These are phyloP conservation scores for Gigaspora rosea DNA, from an alignment of 192 early-diverging fungal species.

Conservation along the genomic window DNA sequence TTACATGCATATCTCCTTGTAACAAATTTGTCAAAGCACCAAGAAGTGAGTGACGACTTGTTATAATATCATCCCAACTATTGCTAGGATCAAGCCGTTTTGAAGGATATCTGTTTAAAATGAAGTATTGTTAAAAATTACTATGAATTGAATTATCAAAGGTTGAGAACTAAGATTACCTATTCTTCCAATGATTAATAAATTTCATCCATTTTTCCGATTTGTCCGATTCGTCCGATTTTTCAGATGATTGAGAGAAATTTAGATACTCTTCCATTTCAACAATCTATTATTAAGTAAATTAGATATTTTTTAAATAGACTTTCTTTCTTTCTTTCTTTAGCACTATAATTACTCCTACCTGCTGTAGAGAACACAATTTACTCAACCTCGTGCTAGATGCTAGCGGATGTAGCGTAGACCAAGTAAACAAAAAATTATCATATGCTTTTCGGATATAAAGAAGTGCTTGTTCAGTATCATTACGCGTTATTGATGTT, in stretches of 20 bases:
- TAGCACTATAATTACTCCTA: constrained; percentile 9
- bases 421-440: constrained; percentile 47
- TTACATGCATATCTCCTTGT: not conserved
- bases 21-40: not conserved
- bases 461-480: constrained; percentile 48
- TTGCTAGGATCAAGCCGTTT: constrained; percentile 47
- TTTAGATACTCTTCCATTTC: constrained; percentile 59
- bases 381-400: constrained; percentile 44
- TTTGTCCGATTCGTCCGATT: not conserved
- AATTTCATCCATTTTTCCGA: not conserved
- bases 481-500: constrained; percentile 38
- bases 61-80: constrained; percentile 32
- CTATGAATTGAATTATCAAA: not conserved
- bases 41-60: constrained; percentile 7
- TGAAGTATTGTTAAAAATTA: not conserved
- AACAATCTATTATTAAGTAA: constrained; percentile 38
- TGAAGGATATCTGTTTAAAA: constrained; percentile 33
- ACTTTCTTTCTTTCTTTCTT: too few relatives aligned
- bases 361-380: constrained; percentile 45
- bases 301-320: too few relatives aligned
- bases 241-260: constrained; percentile 32
- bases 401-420: constrained; percentile 53
- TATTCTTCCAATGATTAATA: not conserved
- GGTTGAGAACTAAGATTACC: not conserved
- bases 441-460: constrained; percentile 50